Evolutionary conservation across 352 stramenopile species (phyloP).

Genomic region (Phytophthora pistaciae): DNA sequence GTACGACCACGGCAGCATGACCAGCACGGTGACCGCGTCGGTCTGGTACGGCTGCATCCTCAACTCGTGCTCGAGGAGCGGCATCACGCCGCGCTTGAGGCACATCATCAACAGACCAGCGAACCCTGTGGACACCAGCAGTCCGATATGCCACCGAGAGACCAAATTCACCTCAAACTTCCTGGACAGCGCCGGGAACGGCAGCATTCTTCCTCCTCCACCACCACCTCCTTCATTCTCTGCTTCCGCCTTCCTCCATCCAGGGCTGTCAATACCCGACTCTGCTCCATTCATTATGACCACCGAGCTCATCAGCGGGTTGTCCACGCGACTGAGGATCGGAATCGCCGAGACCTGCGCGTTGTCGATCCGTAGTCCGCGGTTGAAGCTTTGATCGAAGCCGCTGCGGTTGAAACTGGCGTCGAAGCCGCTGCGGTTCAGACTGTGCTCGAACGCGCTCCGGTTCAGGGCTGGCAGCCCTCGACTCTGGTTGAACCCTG

Average conservation of each 20-base stretch:
- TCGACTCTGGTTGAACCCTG: conserved; percentile 32
- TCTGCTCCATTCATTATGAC: conserved; percentile 42
- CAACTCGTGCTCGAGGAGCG: conserved; percentile 47
- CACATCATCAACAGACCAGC: conserved; percentile 52
- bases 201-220: not conserved
- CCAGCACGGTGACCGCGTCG: conserved; percentile 44
- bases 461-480: conserved; percentile 19
- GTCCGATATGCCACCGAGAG: conserved; percentile 37
- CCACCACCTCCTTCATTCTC: conserved; percentile 1
- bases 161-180: conserved; percentile 37
- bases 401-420: not conserved
- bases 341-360: conserved; percentile 33
- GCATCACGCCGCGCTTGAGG: conserved; percentile 52
- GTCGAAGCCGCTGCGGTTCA: conserved; percentile 9
- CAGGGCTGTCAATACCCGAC: conserved; percentile 25
- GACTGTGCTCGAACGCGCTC: conserved; percentile 28
- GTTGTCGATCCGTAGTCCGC: conserved; percentile 32
- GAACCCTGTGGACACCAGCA: conserved; percentile 48
- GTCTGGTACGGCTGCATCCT: conserved; percentile 48
- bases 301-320: conserved; percentile 40
- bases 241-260: conserved; percentile 20
- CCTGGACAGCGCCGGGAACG: conserved; percentile 38
- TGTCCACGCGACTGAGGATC: conserved; percentile 34
- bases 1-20: conserved; percentile 54
- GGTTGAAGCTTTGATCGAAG: conserved; percentile 5